Evolutionary conservation across 805 yeast species (phyloP), one percentile per base, ranked within the genome.

Genomic region (Metschnikowia anglica): DNA sequence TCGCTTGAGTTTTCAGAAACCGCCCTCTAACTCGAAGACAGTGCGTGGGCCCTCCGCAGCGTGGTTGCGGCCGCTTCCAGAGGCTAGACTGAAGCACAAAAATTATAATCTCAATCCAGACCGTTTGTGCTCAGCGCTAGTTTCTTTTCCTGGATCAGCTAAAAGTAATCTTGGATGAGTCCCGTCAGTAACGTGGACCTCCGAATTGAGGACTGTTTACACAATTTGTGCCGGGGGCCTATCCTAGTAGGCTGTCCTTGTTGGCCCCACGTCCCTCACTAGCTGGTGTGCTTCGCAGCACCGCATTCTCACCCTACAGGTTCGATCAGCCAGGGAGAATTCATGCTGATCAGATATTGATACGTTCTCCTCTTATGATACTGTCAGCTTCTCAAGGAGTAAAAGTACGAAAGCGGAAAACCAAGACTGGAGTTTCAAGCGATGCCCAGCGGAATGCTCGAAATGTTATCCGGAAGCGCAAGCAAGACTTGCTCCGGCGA

Each of bases 381-480:
- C 13, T 40, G 6, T 21, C 44, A 18, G 7, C 37, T 17, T 28
- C 44, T 13, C 45, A 43, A 28, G 55, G 53, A 11, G 49, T 49
- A 27, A 56, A 55, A 46, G 56, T 63, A 11, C 59, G 55, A 30
- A 62, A 53, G 40, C 48, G 66, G 20, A 60, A 53, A 38, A 51
- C 51, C 34, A 53, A 50, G 40, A 40, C 47, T 11, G 42, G 47
- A 3, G 27, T 30, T 21, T 47, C 44, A 46, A 51, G 18, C n/a
- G 51, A 45, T 13, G 45, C 46, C 16, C 49, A 46, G 21, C 39
- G 51, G 5, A 61, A 51, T 32, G 59, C 65, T 20, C 63, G 62
- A 36, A 60, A 66, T 30, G 67, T 60, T 31, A 64, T 68, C 47
- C 57, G 61, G 34, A 64, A 62, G 43, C 57, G 66, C 5, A 68